Evolutionary conservation across 164 flowering plant genomes (phyloP).

Genomic region (Stephania japonica): DNA sequence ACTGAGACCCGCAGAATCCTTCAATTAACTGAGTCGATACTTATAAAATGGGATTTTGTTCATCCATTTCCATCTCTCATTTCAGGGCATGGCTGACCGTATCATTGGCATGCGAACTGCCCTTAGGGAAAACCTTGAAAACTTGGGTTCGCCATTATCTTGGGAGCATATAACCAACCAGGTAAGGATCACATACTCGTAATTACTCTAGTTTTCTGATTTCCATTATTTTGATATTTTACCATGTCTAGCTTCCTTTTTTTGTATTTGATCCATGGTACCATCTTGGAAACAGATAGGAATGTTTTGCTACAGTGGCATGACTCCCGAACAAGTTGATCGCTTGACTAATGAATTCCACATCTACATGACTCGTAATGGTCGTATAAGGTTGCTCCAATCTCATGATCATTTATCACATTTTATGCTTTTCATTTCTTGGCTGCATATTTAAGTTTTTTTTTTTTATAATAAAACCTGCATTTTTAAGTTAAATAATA

Average conservation of each 20-base stretch:
- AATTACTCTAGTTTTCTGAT: background rate
- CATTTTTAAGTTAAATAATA: background rate
- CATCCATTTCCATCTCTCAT: background rate
- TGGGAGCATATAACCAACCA: slow-evolving; percentile 96
- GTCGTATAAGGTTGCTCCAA: slow-evolving; percentile 74
- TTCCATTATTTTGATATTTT: background rate
- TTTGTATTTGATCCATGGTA: background rate
- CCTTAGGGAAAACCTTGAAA: slow-evolving; percentile 70
- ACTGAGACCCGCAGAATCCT: background rate
- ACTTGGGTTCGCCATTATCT: slow-evolving; percentile 71
- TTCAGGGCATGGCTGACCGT: slow-evolving; percentile 92
- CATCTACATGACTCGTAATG: slow-evolving; percentile 94
- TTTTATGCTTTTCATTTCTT: background rate
- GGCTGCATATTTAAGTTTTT: too few species aligned
- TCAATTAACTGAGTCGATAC: background rate
- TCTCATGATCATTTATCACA: background rate
- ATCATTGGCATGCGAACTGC: slow-evolving; percentile 87
- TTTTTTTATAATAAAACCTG: background rate
- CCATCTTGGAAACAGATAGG: slow-evolving; percentile 58
- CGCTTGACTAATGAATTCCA: slow-evolving; percentile 76
- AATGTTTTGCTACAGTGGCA: slow-evolving; percentile 94
- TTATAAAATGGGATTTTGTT: background rate
- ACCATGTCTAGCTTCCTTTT: background rate
- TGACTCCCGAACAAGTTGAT: slow-evolving; percentile 95
- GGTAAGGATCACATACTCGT: slow-evolving; percentile 28